Evolutionary conservation across 108 stramenopile genomes (phyloP), one percentile per base, ranked within the genome.

Genomic region (Fistulifera pelliculosa): DNA sequence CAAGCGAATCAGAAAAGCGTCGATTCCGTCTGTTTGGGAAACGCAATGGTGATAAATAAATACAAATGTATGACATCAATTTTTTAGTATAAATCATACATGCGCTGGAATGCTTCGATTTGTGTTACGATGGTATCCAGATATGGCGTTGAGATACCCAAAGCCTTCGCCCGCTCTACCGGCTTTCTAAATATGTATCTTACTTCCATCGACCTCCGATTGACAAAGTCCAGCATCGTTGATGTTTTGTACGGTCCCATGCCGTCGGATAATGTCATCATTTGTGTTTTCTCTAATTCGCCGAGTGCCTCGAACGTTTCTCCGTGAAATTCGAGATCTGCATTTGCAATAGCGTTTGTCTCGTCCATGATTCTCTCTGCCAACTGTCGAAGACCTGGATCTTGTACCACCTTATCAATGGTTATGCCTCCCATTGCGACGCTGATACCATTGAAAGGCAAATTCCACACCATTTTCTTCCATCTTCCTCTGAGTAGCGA

Each of bases 341-440:
- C 83, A 60, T 92, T 92, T 38, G 80, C 90, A n/a, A 66, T 60
- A 35, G 79, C 79, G 55, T 87, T 70, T 0, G 82, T 83, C 53
- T 92, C 90, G 45, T 85, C 80, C 63, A 92, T 87, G 2, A 92
- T 64, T 31, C 42, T 63, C 54, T 68, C 59, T 0, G 90, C 83
- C 40, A 93, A 71, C 21, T 61, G 42, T 27, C 85, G 67, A 41
- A 89, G 58, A 41, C 80, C 74, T 17, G 73, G 70, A 79, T 93
- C 86, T 10, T 47, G 63, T 18, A 85, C 81, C 41, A 93, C 83
- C 45, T 68, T 74, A 56, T 93, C 92, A 19, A 87, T 71, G 15
- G 87, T 87, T 21, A 90, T 81, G 11, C 92, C 92, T 49, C 83
- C 83, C 87, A 93, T 85, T 15, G 87, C 86, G 2, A 89, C 86